A percentile compares a stretch with the other conserved stretches of the same genome.
These are phyloP conservation scores for Aquilaria malaccensis DNA, from an alignment of 345 rosid species.

Conservation along the genomic window DNA sequence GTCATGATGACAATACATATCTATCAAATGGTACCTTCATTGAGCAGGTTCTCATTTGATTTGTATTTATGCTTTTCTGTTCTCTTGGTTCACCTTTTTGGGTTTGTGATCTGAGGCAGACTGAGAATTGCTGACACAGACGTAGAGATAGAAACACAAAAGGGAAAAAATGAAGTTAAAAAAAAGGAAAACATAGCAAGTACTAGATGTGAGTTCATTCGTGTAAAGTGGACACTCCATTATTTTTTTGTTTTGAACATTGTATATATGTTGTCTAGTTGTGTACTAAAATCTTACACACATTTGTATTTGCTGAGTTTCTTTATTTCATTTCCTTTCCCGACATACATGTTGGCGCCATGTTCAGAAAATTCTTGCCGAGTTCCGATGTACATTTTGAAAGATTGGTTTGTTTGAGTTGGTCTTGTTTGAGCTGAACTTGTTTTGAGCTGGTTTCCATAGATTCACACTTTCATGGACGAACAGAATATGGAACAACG, in stretches of 20 bases:
- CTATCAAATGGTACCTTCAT: slow-evolving; percentile 10
- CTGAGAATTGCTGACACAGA: slow-evolving; percentile 23
- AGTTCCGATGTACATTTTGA: too few species aligned
- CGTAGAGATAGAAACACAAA: slow-evolving; percentile 21
- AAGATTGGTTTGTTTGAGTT: too few species aligned
- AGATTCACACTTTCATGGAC: too few species aligned
- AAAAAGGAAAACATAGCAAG: slow-evolving; percentile 12
- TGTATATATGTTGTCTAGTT: too few species aligned
- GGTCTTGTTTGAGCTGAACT: too few species aligned
- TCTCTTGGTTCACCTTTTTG: slow-evolving; percentile 3
- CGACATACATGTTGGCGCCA: too few species aligned
- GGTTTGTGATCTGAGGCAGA: slow-evolving; percentile 23
- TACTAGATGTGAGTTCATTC: slow-evolving; percentile 21
- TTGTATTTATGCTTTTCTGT: slow-evolving; percentile 4
- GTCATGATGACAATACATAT: slow-evolving; percentile 53
- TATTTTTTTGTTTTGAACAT: not conserved
- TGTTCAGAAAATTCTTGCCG: too few species aligned
- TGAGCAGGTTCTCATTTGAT: slow-evolving; percentile 8
- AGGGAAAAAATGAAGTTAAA: not conserved
- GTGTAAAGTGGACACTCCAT: slow-evolving; percentile 8
- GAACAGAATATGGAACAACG: too few species aligned
- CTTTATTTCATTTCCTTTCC: too few species aligned
- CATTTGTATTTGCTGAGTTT: too few species aligned
- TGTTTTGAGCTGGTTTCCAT: too few species aligned
- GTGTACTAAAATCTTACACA: too few species aligned